Evolutionary conservation across 2,329 filamentous ascomycete genomes (phyloP).

Genomic region (Venturia effusa): DNA sequence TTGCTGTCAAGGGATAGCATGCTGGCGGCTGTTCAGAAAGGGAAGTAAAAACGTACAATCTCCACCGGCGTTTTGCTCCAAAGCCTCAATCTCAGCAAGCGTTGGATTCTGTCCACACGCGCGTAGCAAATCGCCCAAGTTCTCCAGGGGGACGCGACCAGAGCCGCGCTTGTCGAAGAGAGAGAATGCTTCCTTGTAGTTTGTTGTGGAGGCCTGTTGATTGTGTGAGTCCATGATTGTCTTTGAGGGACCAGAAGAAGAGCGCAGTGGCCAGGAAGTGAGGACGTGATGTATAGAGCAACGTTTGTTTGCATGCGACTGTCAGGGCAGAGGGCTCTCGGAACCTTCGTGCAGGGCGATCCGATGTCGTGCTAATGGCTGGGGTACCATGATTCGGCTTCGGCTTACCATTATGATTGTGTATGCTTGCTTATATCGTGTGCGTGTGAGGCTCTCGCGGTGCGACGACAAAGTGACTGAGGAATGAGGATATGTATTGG

Average conservation of each 20-base stretch:
- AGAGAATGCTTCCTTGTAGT: conserved; percentile 99
- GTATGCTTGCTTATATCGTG: background rate
- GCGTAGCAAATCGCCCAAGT: conserved; percentile 84
- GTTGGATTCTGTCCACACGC: conserved; percentile 98
- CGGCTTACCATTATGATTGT: background rate
- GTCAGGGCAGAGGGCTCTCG: background rate
- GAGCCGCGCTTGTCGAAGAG: conserved; percentile 99
- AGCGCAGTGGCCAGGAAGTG: background rate
- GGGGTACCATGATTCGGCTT: background rate
- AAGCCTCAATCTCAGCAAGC: conserved; percentile 78
- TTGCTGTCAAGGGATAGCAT: background rate
- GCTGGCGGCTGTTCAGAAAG: background rate
- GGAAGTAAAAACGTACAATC: conserved; percentile 63
- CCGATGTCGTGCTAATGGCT: background rate
- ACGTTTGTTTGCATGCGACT: background rate
- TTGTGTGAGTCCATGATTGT: conserved; percentile 13
- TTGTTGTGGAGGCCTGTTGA: conserved; percentile 69
- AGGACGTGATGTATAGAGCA: background rate
- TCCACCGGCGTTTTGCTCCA: conserved; percentile 79
- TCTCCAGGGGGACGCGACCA: conserved; percentile 76
- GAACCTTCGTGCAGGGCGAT: background rate
- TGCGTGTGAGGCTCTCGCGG: background rate
- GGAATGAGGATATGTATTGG: background rate
- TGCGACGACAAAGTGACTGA: background rate
- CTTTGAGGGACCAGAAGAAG: background rate